Percentiles rank a stretch among this genome's conserved stretches.
Evolutionary conservation across 306 rosid species (phyloP).

Genomic region (Corylus avellana): DNA sequence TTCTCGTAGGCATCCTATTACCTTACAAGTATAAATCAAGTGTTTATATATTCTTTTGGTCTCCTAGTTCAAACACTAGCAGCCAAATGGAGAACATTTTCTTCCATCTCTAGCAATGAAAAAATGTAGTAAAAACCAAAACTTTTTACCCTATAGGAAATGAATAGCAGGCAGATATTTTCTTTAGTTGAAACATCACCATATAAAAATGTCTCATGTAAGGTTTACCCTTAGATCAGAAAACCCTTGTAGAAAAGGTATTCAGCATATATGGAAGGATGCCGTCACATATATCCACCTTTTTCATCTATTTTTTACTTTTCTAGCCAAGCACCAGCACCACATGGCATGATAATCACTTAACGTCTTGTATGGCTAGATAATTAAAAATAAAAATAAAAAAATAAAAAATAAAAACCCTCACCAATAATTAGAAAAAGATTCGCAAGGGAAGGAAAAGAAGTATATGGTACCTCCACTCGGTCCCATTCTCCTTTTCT

Average conservation of each 20-base stretch:
- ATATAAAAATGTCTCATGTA: neutral
- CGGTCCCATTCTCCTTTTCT: constrained; percentile 91
- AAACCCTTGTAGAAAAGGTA: neutral
- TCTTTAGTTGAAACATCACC: constrained; percentile 9
- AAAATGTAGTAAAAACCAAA: neutral
- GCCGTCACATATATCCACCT: neutral
- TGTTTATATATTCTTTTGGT: neutral
- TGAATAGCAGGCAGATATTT: neutral
- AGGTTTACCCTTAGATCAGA: constrained; percentile 1
- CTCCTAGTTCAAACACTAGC: neutral
- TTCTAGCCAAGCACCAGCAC: constrained; percentile 13
- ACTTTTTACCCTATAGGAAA: neutral
- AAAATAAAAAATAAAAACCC: neutral
- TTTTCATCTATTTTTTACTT: neutral
- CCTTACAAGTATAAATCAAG: neutral
- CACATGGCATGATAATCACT: constrained; percentile 2
- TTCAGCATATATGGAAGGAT: neutral
- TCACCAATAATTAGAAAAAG: constrained; percentile 6
- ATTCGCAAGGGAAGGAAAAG: neutral
- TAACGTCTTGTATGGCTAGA: constrained; percentile 6
- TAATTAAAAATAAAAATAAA: neutral
- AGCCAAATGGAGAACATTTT: neutral
- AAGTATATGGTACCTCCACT: constrained; percentile 60
- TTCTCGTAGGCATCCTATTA: neutral
- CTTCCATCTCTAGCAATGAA: neutral